Evolutionary conservation across 768 basidiomycete genomes (phyloP).

Genomic region (Termitomyces sp.): DNA sequence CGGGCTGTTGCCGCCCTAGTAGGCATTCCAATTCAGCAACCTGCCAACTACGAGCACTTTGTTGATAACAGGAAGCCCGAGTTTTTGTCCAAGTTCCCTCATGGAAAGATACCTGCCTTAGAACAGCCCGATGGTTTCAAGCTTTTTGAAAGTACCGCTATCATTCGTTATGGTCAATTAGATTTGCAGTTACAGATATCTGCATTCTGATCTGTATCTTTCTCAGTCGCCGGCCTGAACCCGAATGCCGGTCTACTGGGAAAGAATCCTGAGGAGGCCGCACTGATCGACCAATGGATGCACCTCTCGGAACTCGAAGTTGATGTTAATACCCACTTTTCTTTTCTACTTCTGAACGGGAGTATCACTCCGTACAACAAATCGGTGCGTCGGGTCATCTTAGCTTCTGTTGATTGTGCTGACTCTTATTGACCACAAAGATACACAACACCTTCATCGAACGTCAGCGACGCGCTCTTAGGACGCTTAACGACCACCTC

Average conservation of each 20-base stretch:
- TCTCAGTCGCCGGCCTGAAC: conserved; percentile 76
- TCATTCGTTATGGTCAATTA: conserved; percentile 84
- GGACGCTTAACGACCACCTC: conserved; percentile 69
- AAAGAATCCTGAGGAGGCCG: conserved; percentile 44
- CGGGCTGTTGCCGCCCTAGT: conserved; percentile 52
- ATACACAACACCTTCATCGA: conserved; percentile 50
- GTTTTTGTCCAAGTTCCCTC: conserved; percentile 69
- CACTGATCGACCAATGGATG: conserved; percentile 67
- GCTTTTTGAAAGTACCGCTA: conserved; percentile 71
- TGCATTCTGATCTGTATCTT: conserved; percentile 62
- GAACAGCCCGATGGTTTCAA: conserved; percentile 74
- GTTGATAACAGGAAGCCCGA: conserved; percentile 67
- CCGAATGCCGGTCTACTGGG: conserved; percentile 69
- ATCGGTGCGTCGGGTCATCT: conserved; percentile 32
- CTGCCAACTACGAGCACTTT: conserved; percentile 50
- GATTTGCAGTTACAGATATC: conserved; percentile 41
- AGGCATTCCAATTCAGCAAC: conserved; percentile 50
- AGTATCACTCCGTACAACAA: conserved; percentile 57
- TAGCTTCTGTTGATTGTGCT: background rate
- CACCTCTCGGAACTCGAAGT: conserved; percentile 57
- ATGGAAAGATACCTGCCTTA: conserved; percentile 80
- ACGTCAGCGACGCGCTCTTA: conserved; percentile 51
- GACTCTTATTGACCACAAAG: conserved; percentile 26
- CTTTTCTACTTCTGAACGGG: conserved; percentile 31
- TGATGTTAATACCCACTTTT: conserved; percentile 18